These are phyloP conservation scores for Massariosphaeria phaeospora DNA, from an alignment of 495 filamentous ascomycete genomes.

Conservation along the genomic window DNA sequence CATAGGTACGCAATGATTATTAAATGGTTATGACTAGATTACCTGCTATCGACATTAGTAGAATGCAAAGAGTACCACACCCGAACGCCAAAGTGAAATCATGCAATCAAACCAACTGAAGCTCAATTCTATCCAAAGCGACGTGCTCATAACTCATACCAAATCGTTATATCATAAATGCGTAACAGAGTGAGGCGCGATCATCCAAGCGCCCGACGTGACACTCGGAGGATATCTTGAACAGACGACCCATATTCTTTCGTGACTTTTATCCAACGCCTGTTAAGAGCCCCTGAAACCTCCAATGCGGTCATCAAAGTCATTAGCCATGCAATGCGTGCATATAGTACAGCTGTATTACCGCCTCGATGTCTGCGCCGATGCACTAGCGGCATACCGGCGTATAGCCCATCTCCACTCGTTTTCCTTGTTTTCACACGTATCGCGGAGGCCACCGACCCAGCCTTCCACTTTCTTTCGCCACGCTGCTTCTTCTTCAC, in stretches of 20 bases:
- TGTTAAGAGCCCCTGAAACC: not conserved
- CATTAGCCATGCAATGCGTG: conserved; percentile 16
- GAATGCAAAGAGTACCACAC: not conserved
- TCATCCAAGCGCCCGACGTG: conserved; percentile 20
- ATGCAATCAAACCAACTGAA: conserved; percentile 1
- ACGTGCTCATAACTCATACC: conserved; percentile 27
- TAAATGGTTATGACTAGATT: not conserved
- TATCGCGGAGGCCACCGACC: conserved; percentile 51
- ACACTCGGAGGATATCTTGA: conserved; percentile 23
- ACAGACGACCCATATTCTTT: conserved; percentile 1
- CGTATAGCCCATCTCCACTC: conserved; percentile 34
- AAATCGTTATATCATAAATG: conserved; percentile 26
- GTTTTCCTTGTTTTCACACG: conserved; percentile 46
- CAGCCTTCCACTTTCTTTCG: conserved; percentile 75
- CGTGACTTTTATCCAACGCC: conserved; percentile 2
- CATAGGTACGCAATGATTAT: not conserved
- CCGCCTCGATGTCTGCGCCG: not conserved
- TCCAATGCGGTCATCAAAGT: conserved; percentile 23
- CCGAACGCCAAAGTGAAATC: conserved; percentile 3
- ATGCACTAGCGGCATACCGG: conserved; percentile 4
- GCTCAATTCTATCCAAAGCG: conserved; percentile 9
- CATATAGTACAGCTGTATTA: conserved; percentile 8
- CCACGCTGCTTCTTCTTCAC: conserved; percentile 90
- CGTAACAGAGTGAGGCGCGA: conserved; percentile 28
- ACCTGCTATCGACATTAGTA: not conserved